Evolutionary conservation across 2,329 filamentous ascomycete species (phyloP).

Genomic region (Pezicula rhizophila): DNA sequence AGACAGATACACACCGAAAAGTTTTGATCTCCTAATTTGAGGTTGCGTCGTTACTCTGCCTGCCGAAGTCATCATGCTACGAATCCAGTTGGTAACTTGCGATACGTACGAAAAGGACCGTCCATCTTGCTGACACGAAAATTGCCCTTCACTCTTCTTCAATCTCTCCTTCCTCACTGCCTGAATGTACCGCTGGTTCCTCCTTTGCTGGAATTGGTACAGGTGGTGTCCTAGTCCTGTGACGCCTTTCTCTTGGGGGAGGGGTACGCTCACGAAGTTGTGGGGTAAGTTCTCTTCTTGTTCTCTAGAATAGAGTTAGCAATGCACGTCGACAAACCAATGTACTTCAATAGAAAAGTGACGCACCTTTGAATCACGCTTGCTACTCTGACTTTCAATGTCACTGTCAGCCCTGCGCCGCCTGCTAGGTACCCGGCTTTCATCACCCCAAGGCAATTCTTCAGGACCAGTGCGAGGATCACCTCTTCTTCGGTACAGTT

Average conservation of each 20-base stretch:
- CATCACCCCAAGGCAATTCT: slow-evolving; percentile 86
- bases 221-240: slow-evolving; percentile 52
- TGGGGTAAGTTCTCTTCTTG: slow-evolving; percentile 49
- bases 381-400: slow-evolving; percentile 52
- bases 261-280: slow-evolving; percentile 50
- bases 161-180: slow-evolving; percentile 97
- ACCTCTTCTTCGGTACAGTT: slow-evolving; percentile 72
- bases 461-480: slow-evolving; percentile 76
- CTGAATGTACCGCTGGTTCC: slow-evolving; percentile 50
- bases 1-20: slow-evolving; percentile 23
- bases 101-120: slow-evolving; percentile 29
- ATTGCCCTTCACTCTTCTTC: slow-evolving; percentile 60
- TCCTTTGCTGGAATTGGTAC: slow-evolving; percentile 32
- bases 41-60: slow-evolving; percentile 7
- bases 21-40: neutral
- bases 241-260: slow-evolving; percentile 46
- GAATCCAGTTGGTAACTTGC: slow-evolving; percentile 19
- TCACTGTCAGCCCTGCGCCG: slow-evolving; percentile 76
- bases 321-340: no score
- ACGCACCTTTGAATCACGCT: slow-evolving; percentile 57
- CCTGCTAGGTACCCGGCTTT: slow-evolving; percentile 48
- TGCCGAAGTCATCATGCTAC: slow-evolving; percentile 27
- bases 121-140: neutral
- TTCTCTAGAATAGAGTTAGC: slow-evolving; percentile 35
- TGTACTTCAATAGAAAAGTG: neutral